Evolutionary conservation across 306 rosid genomes (phyloP).

Genomic region (Prinsepia uniflora): DNA sequence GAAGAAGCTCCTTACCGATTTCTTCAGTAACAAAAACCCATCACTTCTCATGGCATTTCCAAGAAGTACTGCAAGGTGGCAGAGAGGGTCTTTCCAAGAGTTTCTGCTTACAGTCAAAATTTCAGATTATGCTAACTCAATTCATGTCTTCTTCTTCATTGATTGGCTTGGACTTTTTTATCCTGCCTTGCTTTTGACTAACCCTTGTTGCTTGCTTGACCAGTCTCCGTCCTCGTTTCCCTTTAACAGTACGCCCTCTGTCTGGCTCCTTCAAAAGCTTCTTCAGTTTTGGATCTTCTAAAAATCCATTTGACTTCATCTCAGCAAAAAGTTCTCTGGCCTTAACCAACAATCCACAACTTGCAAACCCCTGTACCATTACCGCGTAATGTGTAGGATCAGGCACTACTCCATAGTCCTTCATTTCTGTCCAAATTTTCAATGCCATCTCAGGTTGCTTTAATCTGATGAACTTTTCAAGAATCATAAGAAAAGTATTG

Average conservation of each 20-base stretch:
- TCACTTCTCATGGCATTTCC: too few species aligned
- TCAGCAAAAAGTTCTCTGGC: conserved; percentile 63
- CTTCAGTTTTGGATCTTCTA: conserved; percentile 59
- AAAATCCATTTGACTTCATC: conserved; percentile 53
- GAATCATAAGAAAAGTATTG: conserved; percentile 53
- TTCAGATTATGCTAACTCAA: conserved; percentile 1
- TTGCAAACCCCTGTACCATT: conserved; percentile 69
- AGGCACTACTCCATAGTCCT: conserved; percentile 45
- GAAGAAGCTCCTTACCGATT: conserved; percentile 7
- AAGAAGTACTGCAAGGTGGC: too few species aligned
- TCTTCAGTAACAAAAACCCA: not conserved
- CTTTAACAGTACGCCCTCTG: conserved; percentile 20
- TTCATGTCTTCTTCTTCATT: conserved; percentile 16
- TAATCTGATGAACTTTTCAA: conserved; percentile 48
- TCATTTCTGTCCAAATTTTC: conserved; percentile 68
- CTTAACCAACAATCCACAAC: conserved; percentile 45
- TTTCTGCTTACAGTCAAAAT: not conserved
- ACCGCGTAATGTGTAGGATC: conserved; percentile 46
- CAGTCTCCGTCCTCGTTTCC: conserved; percentile 27
- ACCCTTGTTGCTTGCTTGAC: conserved; percentile 23
- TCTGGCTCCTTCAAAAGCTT: conserved; percentile 53
- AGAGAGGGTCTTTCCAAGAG: not conserved
- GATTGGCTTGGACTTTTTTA: conserved; percentile 22
- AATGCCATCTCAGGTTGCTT: conserved; percentile 67
- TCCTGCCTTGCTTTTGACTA: conserved; percentile 27